These are phyloP conservation scores for Candida namnaoensis DNA, from an alignment of 805 yeast genomes.

Conservation along the genomic window DNA sequence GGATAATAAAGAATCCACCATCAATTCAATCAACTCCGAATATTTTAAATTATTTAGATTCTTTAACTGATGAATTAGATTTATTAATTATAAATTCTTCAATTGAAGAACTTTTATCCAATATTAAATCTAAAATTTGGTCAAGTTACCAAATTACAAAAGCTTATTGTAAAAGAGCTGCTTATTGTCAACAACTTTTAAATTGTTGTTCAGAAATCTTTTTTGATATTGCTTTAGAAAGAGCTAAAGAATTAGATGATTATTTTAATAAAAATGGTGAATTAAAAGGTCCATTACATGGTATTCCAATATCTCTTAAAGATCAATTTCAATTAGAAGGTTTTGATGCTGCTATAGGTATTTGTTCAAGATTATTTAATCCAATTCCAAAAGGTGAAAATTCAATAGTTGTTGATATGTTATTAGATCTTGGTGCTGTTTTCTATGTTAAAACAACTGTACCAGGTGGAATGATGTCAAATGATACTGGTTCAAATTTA, in stretches of 20 bases:
- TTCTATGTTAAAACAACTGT: constrained; percentile 42
- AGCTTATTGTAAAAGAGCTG: constrained; percentile 49
- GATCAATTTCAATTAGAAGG: constrained; percentile 30
- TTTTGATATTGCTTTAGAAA: constrained; percentile 41
- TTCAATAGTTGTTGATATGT: constrained; percentile 27
- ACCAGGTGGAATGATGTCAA: constrained; percentile 38
- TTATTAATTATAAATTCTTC: constrained; percentile 28
- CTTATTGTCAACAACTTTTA: constrained; percentile 41
- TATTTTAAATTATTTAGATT: no score
- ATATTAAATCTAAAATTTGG: constrained; percentile 21
- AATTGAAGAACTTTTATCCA: constrained; percentile 18
- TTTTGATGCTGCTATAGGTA: constrained; percentile 36
- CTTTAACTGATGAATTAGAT: constrained; percentile 12
- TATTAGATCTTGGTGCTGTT: constrained; percentile 38
- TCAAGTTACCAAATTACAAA: constrained; percentile 31
- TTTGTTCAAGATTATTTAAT: constrained; percentile 25
- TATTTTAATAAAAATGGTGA: constrained; percentile 33
- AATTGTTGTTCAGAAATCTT: constrained; percentile 25
- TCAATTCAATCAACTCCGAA: no score
- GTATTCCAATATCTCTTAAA: constrained; percentile 54
- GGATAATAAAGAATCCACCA: no score
- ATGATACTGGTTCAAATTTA: constrained; percentile 32
- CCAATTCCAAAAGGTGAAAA: constrained; percentile 21
- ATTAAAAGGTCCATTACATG: constrained; percentile 55
- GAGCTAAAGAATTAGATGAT: constrained; percentile 45